A percentile compares a stretch with the other conserved stretches of the same genome.
Evolutionary conservation across 495 filamentous ascomycete genomes (phyloP).

Genomic region (Annulohypoxylon stygium): DNA sequence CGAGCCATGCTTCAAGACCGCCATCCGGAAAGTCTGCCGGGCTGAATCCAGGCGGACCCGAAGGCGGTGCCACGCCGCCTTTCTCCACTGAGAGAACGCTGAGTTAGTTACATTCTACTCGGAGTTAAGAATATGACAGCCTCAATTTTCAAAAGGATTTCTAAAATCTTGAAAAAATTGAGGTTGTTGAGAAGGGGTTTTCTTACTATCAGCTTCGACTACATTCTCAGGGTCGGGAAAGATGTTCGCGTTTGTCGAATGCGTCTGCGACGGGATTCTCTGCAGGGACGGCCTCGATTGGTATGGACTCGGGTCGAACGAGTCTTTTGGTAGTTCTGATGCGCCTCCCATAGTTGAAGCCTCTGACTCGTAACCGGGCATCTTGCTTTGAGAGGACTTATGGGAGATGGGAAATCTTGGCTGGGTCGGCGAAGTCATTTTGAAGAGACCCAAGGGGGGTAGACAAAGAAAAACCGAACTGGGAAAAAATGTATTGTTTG

Average conservation of each 20-base stretch:
- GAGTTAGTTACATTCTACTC: slow-evolving; percentile 10
- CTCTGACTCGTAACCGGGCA: slow-evolving; percentile 38
- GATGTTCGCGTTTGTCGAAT: slow-evolving; percentile 54
- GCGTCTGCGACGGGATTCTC: slow-evolving; percentile 49
- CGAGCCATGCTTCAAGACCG: slow-evolving; percentile 74
- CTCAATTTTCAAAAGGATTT: background rate
- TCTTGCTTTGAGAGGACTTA: slow-evolving; percentile 26
- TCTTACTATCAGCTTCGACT: slow-evolving; percentile 51
- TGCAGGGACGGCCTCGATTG: slow-evolving; percentile 37
- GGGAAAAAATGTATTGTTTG: slow-evolving; percentile 6
- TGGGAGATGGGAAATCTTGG: background rate
- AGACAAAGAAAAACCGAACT: background rate
- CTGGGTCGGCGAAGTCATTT: slow-evolving; percentile 3
- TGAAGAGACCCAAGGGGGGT: background rate
- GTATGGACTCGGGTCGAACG: slow-evolving; percentile 21
- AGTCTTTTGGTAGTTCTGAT: slow-evolving; percentile 15
- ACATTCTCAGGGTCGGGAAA: slow-evolving; percentile 53
- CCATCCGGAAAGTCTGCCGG: slow-evolving; percentile 72
- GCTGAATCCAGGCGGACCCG: slow-evolving; percentile 52
- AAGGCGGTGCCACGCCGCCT: slow-evolving; percentile 37
- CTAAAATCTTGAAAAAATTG: background rate
- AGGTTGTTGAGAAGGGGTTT: background rate
- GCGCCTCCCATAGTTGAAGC: slow-evolving; percentile 35
- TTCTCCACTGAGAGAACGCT: slow-evolving; percentile 49
- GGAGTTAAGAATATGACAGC: background rate